Conservation (phyloP, 164 flowering plant species). For the Magnolia changhungtana region DNA sequence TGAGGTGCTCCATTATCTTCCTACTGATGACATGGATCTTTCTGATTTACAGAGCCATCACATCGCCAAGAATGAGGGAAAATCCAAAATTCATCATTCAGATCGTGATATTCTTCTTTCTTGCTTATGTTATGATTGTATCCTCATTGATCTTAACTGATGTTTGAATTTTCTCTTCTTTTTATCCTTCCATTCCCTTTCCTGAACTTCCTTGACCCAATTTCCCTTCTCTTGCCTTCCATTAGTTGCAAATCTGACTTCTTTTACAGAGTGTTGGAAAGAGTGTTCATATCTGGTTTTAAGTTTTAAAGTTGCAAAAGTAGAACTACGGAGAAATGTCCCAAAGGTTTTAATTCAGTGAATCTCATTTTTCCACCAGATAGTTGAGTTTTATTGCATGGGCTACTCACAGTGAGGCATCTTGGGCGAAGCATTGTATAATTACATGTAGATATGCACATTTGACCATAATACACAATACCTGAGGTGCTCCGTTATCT, state of each 20-base stretch:
- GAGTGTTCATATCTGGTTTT: too few species aligned
- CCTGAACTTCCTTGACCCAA: neutral
- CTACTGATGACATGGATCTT: neutral
- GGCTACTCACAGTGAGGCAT: neutral
- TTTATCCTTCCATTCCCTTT: neutral
- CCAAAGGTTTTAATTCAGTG: too few species aligned
- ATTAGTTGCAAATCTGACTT: too few species aligned
- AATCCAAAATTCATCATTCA: slow-evolving; percentile 91
- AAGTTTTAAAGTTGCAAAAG: too few species aligned
- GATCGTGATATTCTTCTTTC: slow-evolving; percentile 78
- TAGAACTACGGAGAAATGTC: too few species aligned
- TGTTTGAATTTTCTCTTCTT: slow-evolving; percentile 22
- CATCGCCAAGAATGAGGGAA: slow-evolving; percentile 93
- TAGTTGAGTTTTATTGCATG: too few species aligned
- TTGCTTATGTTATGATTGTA: slow-evolving; percentile 87
- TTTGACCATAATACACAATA: neutral
- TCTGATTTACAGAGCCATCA: slow-evolving; percentile 73
- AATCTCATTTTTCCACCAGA: too few species aligned
- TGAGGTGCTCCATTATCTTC: neutral
- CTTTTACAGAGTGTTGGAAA: too few species aligned
- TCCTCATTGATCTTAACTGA: slow-evolving; percentile 92
- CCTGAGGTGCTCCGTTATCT: neutral
- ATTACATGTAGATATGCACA: too few species aligned
- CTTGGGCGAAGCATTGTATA: neutral
- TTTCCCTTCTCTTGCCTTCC: neutral